phyloP scores from a whole-genome alignment of 306 rosid species.

The Medicago ruthenica region DNA sequence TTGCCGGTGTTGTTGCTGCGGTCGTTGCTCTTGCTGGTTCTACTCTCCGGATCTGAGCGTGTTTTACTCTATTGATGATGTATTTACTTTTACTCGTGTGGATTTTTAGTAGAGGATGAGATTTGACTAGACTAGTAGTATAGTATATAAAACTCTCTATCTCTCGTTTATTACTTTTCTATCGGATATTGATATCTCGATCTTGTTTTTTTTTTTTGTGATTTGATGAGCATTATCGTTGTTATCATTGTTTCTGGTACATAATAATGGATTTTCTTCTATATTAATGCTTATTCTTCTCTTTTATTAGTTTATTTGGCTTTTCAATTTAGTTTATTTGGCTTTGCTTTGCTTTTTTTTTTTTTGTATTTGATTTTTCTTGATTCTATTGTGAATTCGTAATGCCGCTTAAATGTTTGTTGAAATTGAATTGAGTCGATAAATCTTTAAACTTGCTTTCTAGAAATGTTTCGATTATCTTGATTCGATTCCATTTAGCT shows the following conservation, averaged over 20 bases:
- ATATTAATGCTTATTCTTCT: slow-evolving; percentile 8
- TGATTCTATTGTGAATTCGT: background rate
- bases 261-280: slow-evolving; percentile 44
- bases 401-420: background rate
- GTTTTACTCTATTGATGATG: background rate
- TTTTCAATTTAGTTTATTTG: background rate
- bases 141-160: slow-evolving; percentile 41
- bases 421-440: background rate
- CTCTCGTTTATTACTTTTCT: background rate
- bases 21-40: slow-evolving; percentile 71
- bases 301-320: background rate
- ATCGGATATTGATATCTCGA: slow-evolving; percentile 37
- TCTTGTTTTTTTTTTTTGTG: slow-evolving; percentile 27
- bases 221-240: slow-evolving; percentile 33
- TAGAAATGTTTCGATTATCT: background rate
- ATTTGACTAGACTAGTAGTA: slow-evolving; percentile 33
- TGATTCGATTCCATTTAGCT: background rate
- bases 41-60: slow-evolving; percentile 60
- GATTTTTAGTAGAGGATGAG: slow-evolving; percentile 35
- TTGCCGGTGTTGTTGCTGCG: slow-evolving; percentile 52
- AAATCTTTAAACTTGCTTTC: background rate
- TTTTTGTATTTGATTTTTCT: background rate
- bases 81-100: slow-evolving; percentile 43
- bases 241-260: slow-evolving; percentile 46
- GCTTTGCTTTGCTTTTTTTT: background rate